Percentiles rank a stretch among this genome's conserved stretches.
These are phyloP conservation scores for Candida albicans DNA, from an alignment of 1,139 yeast genomes.

Conservation along the genomic window DNA sequence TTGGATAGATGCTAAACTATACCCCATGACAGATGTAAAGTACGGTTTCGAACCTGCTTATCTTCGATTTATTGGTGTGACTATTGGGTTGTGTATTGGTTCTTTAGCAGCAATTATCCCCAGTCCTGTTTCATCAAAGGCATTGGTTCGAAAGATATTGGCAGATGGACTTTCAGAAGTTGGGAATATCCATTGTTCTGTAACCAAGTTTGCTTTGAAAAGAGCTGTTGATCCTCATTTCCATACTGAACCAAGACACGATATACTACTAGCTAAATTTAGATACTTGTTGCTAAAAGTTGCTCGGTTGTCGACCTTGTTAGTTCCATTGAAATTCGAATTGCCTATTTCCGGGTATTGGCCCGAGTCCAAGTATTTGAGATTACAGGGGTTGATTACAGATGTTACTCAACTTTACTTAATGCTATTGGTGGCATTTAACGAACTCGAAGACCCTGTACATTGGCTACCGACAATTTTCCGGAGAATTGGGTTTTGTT, in stretches of 20 bases:
- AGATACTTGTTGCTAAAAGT: conserved; percentile 24
- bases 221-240: conserved; percentile 22
- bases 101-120: conserved; percentile 35
- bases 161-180: conserved; percentile 25
- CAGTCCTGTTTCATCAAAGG: conserved; percentile 31
- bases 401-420: conserved; percentile 33
- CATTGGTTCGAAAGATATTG: conserved; percentile 26
- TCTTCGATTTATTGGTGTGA: conserved; percentile 29
- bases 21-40: conserved; percentile 25
- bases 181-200: conserved; percentile 33
- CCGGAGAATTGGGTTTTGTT: conserved; percentile 33
- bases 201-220: conserved; percentile 29
- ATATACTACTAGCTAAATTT: conserved; percentile 24
- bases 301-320: conserved; percentile 22
- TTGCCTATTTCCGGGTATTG: conserved; percentile 35
- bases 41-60: conserved; percentile 31
- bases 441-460: conserved; percentile 28
- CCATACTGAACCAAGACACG: conserved; percentile 25
- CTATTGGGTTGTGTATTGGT: conserved; percentile 32
- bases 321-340: conserved; percentile 31
- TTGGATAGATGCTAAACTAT: conserved; percentile 28
- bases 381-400: conserved; percentile 25
- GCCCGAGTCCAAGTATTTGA: conserved; percentile 32
- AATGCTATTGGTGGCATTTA: conserved; percentile 24
- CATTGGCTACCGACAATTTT: conserved; percentile 30